phyloP scores from a whole-genome alignment of 2,329 filamentous ascomycete genomes.

The Rutstroemia sp. region DNA sequence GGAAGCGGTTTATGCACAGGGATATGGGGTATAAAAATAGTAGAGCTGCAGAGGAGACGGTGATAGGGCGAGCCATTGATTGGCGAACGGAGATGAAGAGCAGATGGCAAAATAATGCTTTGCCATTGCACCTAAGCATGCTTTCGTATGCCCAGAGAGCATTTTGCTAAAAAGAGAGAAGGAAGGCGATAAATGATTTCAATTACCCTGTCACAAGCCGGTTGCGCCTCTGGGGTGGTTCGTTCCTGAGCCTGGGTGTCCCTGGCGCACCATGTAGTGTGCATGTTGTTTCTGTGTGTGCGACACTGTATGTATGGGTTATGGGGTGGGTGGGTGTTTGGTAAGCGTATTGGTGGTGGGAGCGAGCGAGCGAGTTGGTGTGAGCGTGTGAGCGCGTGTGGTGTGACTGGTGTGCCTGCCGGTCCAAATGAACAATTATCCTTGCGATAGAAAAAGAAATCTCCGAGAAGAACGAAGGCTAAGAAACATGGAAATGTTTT shows the following conservation, averaged over 20 bases:
- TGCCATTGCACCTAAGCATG: not conserved
- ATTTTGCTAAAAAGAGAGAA: not conserved
- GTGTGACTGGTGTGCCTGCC: not conserved
- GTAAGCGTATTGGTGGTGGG: not conserved
- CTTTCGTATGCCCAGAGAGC: not conserved
- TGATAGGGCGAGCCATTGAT: conserved; percentile 5
- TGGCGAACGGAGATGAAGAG: conserved; percentile 8
- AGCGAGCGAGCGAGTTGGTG: not conserved
- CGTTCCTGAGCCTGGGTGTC: too few relatives aligned
- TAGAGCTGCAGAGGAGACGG: not conserved
- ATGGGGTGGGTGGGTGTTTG: not conserved
- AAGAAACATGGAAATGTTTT: not conserved
- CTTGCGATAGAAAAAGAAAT: not conserved
- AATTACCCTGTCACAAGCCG: not conserved
- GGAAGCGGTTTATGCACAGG: conserved; percentile 10
- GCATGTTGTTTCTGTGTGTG: not conserved
- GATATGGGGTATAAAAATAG: conserved; percentile 11
- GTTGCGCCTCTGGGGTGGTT: too few relatives aligned
- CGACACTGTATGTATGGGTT: not conserved
- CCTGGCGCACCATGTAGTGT: too few relatives aligned
- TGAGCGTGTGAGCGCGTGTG: not conserved
- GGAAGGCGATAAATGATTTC: not conserved
- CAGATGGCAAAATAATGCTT: conserved; percentile 13
- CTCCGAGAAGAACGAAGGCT: conserved; percentile 1
- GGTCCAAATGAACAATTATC: not conserved